These are phyloP conservation scores for Coniochaeta sp. DNA, from an alignment of 2,329 filamentous ascomycete genomes.

Conservation along the genomic window DNA sequence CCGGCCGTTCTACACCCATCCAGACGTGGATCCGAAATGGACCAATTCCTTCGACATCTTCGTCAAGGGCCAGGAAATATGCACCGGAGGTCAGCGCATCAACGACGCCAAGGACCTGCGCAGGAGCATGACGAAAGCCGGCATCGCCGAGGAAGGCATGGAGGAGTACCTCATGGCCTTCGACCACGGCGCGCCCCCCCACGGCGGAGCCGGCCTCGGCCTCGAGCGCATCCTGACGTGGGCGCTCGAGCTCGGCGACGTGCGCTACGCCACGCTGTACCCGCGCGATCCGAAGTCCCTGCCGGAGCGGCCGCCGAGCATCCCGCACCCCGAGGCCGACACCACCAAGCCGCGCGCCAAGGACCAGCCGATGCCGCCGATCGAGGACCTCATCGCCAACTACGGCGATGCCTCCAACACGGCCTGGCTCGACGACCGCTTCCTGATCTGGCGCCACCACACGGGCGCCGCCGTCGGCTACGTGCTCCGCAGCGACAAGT, in stretches of 20 bases:
- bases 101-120: slow-evolving; percentile 70
- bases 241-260: slow-evolving; percentile 79
- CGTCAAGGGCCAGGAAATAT: slow-evolving; percentile 85
- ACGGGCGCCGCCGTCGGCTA: slow-evolving; percentile 84
- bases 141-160: slow-evolving; percentile 75
- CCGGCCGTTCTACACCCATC: slow-evolving; percentile 88
- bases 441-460: slow-evolving; percentile 77
- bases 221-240: slow-evolving; percentile 85
- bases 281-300: slow-evolving; percentile 84
- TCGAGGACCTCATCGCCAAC: slow-evolving; percentile 88
- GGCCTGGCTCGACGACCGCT: slow-evolving; percentile 85
- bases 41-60: slow-evolving; percentile 97
- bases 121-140: slow-evolving; percentile 66
- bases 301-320: slow-evolving; percentile 55
- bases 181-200: slow-evolving; percentile 79
- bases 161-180: slow-evolving; percentile 87
- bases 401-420: slow-evolving; percentile 94
- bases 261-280: slow-evolving; percentile 81
- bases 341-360: slow-evolving; percentile 47
- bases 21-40: slow-evolving; percentile 63
- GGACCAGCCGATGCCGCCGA: slow-evolving; percentile 55
- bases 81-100: slow-evolving; percentile 89
- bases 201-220: slow-evolving; percentile 84
- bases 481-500: slow-evolving; percentile 50
- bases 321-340: slow-evolving; percentile 84